These are phyloP conservation scores for Dendrobium officinale DNA, from an alignment of 106 monocot genomes.

Conservation along the genomic window DNA sequence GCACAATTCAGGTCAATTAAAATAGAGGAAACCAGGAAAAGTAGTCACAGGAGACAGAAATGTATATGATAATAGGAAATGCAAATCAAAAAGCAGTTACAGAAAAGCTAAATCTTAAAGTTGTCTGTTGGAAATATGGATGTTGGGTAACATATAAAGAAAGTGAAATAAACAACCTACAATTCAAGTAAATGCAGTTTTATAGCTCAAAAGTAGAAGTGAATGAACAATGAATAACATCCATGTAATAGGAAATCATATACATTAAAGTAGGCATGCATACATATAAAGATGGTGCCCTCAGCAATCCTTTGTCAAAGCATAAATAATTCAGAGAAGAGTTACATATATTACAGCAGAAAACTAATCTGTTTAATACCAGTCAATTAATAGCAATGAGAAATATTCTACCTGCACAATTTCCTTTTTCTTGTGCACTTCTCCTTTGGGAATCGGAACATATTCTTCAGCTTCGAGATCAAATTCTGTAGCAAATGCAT, in stretches of 20 bases:
- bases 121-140: not conserved
- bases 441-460: constrained; percentile 99
- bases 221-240: not conserved
- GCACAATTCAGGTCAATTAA: not conserved
- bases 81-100: not conserved
- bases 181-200: not conserved
- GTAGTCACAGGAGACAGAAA: not conserved
- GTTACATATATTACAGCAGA: not conserved
- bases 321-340: not conserved
- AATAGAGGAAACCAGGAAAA: not conserved
- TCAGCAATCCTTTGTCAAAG: not conserved
- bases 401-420: constrained; percentile 74
- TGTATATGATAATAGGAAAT: not conserved
- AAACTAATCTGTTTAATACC: not conserved
- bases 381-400: not conserved
- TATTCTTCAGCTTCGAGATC: constrained; percentile 99
- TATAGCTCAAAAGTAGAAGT: not conserved
- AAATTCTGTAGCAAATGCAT: constrained; percentile 96
- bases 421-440: constrained; percentile 99
- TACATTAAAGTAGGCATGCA: not conserved
- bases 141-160: not conserved
- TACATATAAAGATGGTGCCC: not conserved
- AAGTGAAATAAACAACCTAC: not conserved
- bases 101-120: not conserved
- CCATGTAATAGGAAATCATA: not conserved